Evolutionary conservation across 176 grass and related monocot species (phyloP).

Genomic region (Zizania latifolia): DNA sequence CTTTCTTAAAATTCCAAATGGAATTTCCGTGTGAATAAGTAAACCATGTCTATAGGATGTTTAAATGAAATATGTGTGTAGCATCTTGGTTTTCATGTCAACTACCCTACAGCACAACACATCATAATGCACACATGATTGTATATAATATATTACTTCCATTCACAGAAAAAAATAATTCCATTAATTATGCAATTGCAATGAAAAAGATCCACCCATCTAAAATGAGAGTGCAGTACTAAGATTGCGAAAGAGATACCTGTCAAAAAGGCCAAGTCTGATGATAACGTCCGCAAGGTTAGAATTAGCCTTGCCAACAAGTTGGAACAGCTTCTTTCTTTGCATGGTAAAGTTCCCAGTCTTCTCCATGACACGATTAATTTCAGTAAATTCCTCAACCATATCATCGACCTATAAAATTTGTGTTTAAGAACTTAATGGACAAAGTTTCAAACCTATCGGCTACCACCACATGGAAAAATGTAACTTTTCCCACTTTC

Average conservation of each 20-base stretch:
- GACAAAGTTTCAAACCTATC: not conserved
- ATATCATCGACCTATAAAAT: slow-evolving; percentile 88
- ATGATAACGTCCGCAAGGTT: slow-evolving; percentile 91
- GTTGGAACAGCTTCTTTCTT: slow-evolving; percentile 97
- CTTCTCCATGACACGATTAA: slow-evolving; percentile 91
- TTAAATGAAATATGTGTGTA: not conserved
- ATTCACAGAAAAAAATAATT: not conserved
- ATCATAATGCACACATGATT: not conserved
- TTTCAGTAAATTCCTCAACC: slow-evolving; percentile 95
- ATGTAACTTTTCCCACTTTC: not conserved
- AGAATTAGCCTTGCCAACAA: slow-evolving; percentile 90
- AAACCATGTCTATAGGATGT: not conserved
- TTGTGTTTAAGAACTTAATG: slow-evolving; percentile 5
- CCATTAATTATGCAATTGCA: not conserved
- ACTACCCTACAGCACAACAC: not conserved
- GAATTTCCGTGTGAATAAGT: not conserved
- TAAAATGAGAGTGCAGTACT: not conserved
- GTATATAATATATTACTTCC: not conserved
- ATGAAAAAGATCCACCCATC: not conserved
- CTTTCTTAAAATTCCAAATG: slow-evolving; percentile 3
- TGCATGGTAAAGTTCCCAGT: slow-evolving; percentile 87
- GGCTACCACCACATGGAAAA: not conserved
- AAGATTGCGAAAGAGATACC: slow-evolving; percentile 31
- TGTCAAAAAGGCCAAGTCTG: slow-evolving; percentile 92
- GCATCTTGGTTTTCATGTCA: not conserved